These are phyloP conservation scores for Picea abies DNA, from an alignment of 83 land plant genomes.

Conservation along the genomic window DNA sequence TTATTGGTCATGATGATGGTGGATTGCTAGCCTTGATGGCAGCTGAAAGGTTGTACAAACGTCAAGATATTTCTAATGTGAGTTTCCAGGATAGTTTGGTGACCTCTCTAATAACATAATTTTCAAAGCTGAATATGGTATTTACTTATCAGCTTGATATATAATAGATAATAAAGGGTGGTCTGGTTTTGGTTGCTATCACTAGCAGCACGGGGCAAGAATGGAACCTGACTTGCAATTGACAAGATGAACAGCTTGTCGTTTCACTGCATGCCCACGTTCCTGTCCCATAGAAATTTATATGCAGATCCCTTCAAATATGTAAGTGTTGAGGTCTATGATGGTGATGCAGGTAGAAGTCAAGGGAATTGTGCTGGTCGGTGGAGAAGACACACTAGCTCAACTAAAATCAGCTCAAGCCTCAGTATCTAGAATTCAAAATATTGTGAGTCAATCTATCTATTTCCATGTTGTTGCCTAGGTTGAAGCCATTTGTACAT, in stretches of 20 bases:
- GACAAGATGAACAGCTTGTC: not conserved
- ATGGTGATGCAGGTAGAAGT: conserved; percentile 29
- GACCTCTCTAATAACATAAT: not conserved
- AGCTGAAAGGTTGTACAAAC: conserved; percentile 28
- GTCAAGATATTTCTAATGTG: conserved; percentile 25
- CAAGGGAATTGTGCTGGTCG: conserved; percentile 39
- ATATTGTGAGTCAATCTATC: conserved; percentile 21
- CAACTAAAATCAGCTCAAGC: conserved; percentile 30
- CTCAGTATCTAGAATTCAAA: conserved; percentile 26
- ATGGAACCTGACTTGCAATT: not conserved
- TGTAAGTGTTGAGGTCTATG: not conserved
- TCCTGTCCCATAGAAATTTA: not conserved
- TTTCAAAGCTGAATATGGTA: not conserved
- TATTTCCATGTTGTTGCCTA: not conserved
- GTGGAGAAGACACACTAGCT: conserved; percentile 28
- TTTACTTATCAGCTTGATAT: not conserved
- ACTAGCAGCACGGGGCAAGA: not conserved
- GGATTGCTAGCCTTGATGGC: conserved; percentile 44
- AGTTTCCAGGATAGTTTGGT: not conserved
- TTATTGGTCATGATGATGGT: conserved; percentile 44
- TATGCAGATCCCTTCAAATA: not conserved
- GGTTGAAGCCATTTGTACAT: not conserved
- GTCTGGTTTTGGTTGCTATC: not conserved
- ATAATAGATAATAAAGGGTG: not conserved
- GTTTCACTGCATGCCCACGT: not conserved